Evolutionary conservation across 2,329 filamentous ascomycete genomes (phyloP).

Genomic region (Neurospora sp.): DNA sequence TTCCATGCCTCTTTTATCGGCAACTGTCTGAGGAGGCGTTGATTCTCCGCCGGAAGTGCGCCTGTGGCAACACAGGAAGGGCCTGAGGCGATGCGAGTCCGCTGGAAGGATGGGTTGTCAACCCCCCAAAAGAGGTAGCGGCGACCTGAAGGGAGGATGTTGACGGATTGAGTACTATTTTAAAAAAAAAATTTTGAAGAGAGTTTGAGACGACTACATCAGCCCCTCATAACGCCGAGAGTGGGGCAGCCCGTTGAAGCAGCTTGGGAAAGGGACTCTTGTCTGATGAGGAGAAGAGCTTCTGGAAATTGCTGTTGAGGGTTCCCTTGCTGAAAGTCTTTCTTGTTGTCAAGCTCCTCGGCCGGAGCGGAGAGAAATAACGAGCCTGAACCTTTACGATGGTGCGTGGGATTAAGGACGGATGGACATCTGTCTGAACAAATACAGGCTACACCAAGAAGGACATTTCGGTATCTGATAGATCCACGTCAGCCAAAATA

Average conservation of each 20-base stretch:
- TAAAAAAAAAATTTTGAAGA: slow-evolving; percentile 1
- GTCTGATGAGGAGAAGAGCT: background rate
- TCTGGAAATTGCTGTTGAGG: slow-evolving; percentile 11
- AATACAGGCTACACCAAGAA: slow-evolving; percentile 4
- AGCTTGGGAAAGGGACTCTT: slow-evolving; percentile 4
- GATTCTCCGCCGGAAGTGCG: slow-evolving; percentile 17
- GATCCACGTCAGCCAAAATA: background rate
- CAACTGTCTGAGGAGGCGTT: slow-evolving; percentile 10
- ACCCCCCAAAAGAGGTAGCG: background rate
- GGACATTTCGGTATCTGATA: background rate
- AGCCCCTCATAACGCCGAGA: slow-evolving; percentile 27
- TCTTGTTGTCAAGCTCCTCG: background rate
- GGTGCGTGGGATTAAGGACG: slow-evolving; percentile 15
- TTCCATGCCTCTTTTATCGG: background rate
- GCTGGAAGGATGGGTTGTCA: slow-evolving; percentile 7
- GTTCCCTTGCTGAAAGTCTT: slow-evolving; percentile 9
- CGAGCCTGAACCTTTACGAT: slow-evolving; percentile 17
- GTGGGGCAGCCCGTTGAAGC: slow-evolving; percentile 23
- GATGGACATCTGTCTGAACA: background rate
- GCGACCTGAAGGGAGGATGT: slow-evolving; percentile 12
- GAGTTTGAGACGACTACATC: slow-evolving; percentile 5
- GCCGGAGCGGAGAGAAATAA: background rate
- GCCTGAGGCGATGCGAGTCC: slow-evolving; percentile 16
- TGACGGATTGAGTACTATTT: background rate
- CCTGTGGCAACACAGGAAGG: background rate